Percentiles rank a stretch among this genome's conserved stretches.
Evolutionary conservation across 1,284 basidiomycete genomes (phyloP).

Genomic region (Ganoderma lingzhi): DNA sequence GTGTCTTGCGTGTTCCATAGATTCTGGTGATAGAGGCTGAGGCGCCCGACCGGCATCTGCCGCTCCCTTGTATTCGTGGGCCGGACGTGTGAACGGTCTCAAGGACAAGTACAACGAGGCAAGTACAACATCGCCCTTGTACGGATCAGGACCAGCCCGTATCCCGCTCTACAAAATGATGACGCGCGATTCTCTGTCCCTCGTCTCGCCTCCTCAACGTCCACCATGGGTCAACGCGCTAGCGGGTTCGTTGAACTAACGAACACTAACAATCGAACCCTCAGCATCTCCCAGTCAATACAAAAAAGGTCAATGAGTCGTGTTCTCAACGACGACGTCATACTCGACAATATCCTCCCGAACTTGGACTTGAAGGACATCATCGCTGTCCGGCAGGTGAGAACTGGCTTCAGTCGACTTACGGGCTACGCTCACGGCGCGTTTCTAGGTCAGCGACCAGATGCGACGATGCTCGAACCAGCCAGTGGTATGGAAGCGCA

Average conservation of each 20-base stretch:
- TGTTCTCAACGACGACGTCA: constrained; percentile 25
- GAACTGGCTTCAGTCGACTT: not conserved
- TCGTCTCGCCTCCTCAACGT: not conserved
- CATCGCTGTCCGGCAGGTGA: constrained; percentile 28
- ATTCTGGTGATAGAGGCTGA: not conserved
- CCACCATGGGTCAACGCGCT: not conserved
- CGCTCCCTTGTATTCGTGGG: not conserved
- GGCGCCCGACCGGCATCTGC: not conserved
- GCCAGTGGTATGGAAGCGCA: constrained; percentile 72
- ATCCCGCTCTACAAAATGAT: not conserved
- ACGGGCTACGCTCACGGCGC: not conserved
- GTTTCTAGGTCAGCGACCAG: constrained; percentile 14
- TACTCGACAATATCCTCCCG: constrained; percentile 27
- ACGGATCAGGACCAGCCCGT: not conserved
- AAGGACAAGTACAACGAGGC: not conserved
- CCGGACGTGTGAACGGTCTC: not conserved
- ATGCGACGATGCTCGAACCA: constrained; percentile 51
- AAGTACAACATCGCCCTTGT: constrained; percentile 3
- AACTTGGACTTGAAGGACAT: constrained; percentile 27
- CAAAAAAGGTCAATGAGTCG: not conserved
- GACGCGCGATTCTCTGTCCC: not conserved
- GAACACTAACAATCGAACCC: not conserved
- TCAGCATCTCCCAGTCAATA: not conserved
- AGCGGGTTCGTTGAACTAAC: not conserved
- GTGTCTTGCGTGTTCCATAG: not conserved